Conservation (phyloP, 176 grass and related monocot species). For the Urochloa ruziziensis region DNA sequence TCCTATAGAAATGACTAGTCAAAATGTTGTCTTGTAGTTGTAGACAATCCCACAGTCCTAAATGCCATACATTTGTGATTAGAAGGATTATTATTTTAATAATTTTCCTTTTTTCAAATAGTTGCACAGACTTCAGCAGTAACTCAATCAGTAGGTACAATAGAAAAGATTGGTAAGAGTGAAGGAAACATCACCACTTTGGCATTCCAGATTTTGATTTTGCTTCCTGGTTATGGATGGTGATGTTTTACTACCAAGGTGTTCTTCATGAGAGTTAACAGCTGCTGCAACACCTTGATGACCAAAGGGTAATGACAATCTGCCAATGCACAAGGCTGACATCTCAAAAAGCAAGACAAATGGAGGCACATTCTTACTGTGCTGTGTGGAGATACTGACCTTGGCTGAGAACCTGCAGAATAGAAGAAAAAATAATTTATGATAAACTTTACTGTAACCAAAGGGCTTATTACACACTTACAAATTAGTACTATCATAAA, state of each 20-base stretch:
- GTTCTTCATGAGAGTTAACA: conserved; percentile 37
- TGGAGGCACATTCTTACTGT: conserved; percentile 7
- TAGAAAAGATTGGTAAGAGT: conserved; percentile 14
- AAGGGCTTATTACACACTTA: conserved; percentile 4
- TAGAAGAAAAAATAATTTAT: conserved; percentile 18
- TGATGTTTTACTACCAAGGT: conserved; percentile 37
- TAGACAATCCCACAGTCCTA: background rate
- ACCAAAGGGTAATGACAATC: conserved; percentile 37
- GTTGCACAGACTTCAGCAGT: background rate
- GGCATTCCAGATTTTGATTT: conserved; percentile 38
- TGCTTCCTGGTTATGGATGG: conserved; percentile 27
- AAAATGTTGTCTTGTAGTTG: background rate
- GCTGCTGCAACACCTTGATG: conserved; percentile 49
- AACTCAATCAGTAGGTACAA: background rate
- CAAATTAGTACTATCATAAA: conserved; percentile 22
- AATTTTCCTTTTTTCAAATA: background rate
- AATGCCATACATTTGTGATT: background rate
- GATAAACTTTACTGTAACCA: conserved; percentile 3
- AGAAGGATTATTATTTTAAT: background rate
- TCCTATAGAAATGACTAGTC: background rate
- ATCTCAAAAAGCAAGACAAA: conserved; percentile 17
- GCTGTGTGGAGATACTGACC: conserved; percentile 37
- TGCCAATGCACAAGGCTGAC: conserved; percentile 38
- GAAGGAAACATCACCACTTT: conserved; percentile 50
- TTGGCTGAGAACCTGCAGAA: conserved; percentile 51